Percentiles rank a stretch among this genome's conserved stretches.
phyloP scores from a whole-genome alignment of 768 basidiomycete species.

The Tulasnella sp. region DNA sequence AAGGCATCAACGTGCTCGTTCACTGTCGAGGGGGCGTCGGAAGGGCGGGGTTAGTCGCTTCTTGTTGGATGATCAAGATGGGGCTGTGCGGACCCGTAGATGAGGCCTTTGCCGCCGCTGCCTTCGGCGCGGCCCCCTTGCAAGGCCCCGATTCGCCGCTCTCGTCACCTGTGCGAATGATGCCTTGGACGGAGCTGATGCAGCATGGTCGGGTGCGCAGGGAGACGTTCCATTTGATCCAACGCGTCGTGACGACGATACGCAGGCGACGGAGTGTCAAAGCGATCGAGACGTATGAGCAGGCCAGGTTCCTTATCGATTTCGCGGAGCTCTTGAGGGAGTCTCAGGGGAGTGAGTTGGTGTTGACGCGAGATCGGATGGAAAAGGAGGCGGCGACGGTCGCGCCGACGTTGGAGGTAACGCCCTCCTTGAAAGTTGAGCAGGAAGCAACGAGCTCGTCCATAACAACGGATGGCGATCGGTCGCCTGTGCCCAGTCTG shows the following conservation, averaged over 20 bases:
- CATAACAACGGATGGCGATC: background rate
- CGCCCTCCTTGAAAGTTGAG: background rate
- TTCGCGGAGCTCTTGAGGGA: slow-evolving; percentile 50
- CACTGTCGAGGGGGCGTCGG: slow-evolving; percentile 95
- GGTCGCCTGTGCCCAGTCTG: background rate
- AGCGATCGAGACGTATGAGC: slow-evolving; percentile 89
- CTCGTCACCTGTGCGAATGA: slow-evolving; percentile 19
- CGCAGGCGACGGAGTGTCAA: slow-evolving; percentile 71
- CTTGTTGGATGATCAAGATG: slow-evolving; percentile 85
- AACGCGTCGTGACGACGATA: slow-evolving; percentile 60
- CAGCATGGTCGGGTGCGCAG: slow-evolving; percentile 23
- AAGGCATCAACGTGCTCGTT: slow-evolving; percentile 59
- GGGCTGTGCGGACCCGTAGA: slow-evolving; percentile 58
- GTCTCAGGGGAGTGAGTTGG: background rate
- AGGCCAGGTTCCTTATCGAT: slow-evolving; percentile 72
- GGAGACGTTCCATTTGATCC: slow-evolving; percentile 54
- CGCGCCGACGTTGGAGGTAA: background rate
- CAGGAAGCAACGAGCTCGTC: too few relatives aligned
- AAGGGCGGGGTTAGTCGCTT: slow-evolving; percentile 82
- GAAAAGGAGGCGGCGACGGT: background rate
- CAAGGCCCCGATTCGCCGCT: slow-evolving; percentile 2
- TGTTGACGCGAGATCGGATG: background rate
- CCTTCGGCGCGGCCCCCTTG: slow-evolving; percentile 10
- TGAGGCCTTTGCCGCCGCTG: background rate
- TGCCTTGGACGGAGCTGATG: background rate